Evolutionary conservation across 805 yeast genomes (phyloP).

Genomic region (Candida argentea): DNA sequence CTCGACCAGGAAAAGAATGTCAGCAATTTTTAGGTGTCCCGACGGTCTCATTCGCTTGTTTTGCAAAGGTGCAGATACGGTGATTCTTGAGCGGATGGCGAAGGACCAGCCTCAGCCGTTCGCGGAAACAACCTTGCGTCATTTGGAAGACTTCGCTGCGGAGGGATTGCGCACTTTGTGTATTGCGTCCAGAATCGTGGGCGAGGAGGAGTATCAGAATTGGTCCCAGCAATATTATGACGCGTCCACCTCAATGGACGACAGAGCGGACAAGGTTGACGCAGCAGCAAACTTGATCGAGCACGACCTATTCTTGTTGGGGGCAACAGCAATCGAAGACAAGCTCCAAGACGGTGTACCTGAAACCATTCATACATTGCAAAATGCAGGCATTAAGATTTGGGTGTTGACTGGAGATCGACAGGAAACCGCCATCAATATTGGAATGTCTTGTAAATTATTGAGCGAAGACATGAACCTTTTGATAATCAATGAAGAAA

Average conservation of each 20-base stretch:
- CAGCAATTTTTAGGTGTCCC: constrained; percentile 87
- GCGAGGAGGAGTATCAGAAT: constrained; percentile 62
- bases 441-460: constrained; percentile 95
- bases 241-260: constrained; percentile 74
- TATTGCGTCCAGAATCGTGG: constrained; percentile 72
- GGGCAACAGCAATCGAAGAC: constrained; percentile 98
- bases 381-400: constrained; percentile 91
- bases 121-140: constrained; percentile 72
- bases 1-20: constrained; percentile 96
- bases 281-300: constrained; percentile 87
- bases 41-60: constrained; percentile 83
- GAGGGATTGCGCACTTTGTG: constrained; percentile 94
- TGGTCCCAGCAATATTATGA: constrained; percentile 63
- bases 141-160: constrained; percentile 91
- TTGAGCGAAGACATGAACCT: constrained; percentile 94
- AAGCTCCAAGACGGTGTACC: constrained; percentile 98
- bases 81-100: constrained; percentile 75
- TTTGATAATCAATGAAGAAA: constrained; percentile 79
- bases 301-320: constrained; percentile 64
- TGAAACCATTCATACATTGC: constrained; percentile 89
- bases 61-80: constrained; percentile 98
- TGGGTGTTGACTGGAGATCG: constrained; percentile 99
- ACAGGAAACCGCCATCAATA: constrained; percentile 97
- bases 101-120: constrained; percentile 57
- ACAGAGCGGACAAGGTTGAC: constrained; percentile 70